A percentile compares a stretch with the other conserved stretches of the same genome.
Evolutionary conservation across 208 protist genomes (phyloP).

Genomic region (Angomonas desouzai): DNA sequence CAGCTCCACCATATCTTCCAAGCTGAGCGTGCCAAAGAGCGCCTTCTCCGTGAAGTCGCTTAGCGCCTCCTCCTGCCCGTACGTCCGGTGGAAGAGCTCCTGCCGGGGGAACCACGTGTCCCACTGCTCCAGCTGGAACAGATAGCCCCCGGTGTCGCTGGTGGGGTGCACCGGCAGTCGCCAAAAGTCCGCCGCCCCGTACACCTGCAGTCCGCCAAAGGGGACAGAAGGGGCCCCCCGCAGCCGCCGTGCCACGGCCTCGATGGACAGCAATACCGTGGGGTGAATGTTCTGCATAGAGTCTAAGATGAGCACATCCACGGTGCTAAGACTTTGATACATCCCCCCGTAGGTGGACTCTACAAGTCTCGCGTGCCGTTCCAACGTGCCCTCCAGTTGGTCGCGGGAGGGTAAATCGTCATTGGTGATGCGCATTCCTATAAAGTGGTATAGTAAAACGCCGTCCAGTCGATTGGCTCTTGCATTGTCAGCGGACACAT

Average conservation of each 20-base stretch:
- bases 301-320: constrained; percentile 79
- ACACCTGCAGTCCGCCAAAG: constrained; percentile 82
- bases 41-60: constrained; percentile 57
- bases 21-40: constrained; percentile 49
- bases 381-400: constrained; percentile 79
- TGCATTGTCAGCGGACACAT: constrained; percentile 60
- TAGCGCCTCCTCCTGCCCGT: constrained; percentile 48
- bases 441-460: constrained; percentile 66
- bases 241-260: constrained; percentile 61
- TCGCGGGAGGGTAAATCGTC: constrained; percentile 85
- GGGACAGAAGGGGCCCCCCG: constrained; percentile 34
- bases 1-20: constrained; percentile 62
- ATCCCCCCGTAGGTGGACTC: constrained; percentile 63
- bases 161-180: constrained; percentile 66
- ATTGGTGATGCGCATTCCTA: constrained; percentile 64
- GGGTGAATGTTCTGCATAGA: constrained; percentile 59
- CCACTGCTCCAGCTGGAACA: constrained; percentile 78
- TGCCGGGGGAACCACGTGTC: constrained; percentile 68
- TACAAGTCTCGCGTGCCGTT: constrained; percentile 76
- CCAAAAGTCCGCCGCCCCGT: constrained; percentile 85
- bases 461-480: constrained; percentile 69
- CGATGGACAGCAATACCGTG: constrained; percentile 63
- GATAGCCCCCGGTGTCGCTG: constrained; percentile 79
- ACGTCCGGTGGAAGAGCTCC: constrained; percentile 42
- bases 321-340: constrained; percentile 58